These are phyloP conservation scores for Entomortierella parvispora DNA, from an alignment of 192 early-diverging fungal species.

Conservation along the genomic window DNA sequence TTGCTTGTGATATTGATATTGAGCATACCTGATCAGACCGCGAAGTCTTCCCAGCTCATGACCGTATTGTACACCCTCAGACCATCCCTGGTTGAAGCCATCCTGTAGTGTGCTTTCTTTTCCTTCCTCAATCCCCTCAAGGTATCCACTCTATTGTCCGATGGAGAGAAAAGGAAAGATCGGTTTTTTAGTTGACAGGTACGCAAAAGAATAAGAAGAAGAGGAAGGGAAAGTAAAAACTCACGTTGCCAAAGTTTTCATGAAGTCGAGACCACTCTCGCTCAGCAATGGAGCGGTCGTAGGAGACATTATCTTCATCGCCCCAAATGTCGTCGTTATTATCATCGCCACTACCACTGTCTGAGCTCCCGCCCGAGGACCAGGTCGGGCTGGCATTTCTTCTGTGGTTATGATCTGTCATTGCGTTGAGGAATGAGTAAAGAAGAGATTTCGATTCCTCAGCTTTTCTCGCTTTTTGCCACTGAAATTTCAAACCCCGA, in stretches of 20 bases:
- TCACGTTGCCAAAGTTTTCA: constrained; percentile 68
- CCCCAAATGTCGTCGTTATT: constrained; percentile 69
- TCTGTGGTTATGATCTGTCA: too few species aligned
- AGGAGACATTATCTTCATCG: constrained; percentile 53
- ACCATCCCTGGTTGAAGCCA: constrained; percentile 72
- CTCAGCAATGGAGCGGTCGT: constrained; percentile 68
- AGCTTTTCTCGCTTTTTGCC: too few species aligned
- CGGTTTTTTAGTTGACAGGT: not conserved
- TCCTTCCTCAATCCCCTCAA: constrained; percentile 71
- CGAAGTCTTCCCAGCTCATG: constrained; percentile 61
- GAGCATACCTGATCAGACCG: constrained; percentile 65
- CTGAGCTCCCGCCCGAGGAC: too few species aligned
- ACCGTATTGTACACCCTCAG: constrained; percentile 63
- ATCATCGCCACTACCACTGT: constrained; percentile 10
- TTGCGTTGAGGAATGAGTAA: too few species aligned
- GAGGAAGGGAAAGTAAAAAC: not conserved
- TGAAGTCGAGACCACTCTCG: constrained; percentile 69
- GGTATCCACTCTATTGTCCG: constrained; percentile 64
- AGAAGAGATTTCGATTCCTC: too few species aligned
- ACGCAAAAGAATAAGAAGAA: not conserved
- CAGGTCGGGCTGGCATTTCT: too few species aligned
- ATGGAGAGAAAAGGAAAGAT: not conserved
- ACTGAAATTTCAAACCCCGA: too few species aligned
- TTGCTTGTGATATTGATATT: too few species aligned
- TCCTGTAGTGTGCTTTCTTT: constrained; percentile 66